Base-by-base conservation (phyloP, 371 early-diverging fungal species). In the Mucor racemosus region DNA sequence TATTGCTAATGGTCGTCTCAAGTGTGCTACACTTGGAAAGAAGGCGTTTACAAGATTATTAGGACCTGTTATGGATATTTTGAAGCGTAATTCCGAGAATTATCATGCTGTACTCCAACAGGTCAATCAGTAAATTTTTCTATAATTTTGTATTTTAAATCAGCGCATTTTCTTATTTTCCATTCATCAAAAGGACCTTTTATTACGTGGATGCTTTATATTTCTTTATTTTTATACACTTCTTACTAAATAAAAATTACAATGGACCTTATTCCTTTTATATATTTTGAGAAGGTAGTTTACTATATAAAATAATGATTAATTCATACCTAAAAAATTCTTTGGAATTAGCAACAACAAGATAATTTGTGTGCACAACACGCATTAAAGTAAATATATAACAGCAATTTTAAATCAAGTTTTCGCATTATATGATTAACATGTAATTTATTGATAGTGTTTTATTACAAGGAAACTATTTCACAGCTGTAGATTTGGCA, bases 41-140 rank as follows among this genome's bases (percentile, higher is more conserved):
- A 85, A 89, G 63, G 93, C 95, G 13, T 96, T 97, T 76, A 89
- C 88, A 50, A 87, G 96, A 21, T 82, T 97, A 42, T 79, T 96
- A 6, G 96, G 97, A 5, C 96, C 96, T 10, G 89, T 94, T 40
- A 89, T 92, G 61, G 92, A 94, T 71, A 94, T 95, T 82, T 35
- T 66, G 31, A 66, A 60, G 19, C 46, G 96, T 58, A 94, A 95
- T 78, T 86, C 89, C 17, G 86, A 75, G 61, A 90, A 92, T 77
- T 94, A 95, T 72, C 69, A 69, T 48, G 69, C 57, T 63, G 65
- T 71, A 19, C 55, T 67, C 10, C 54, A 67, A 54, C 26, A 76
- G 94, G 95, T 41, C 48, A 31, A 33, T 21, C 53, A 62, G 15
- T 54, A 54, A 41, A n/a, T 34, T 15, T 7, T 14, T 15, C 11